phyloP scores from a whole-genome alignment of 2,329 filamentous ascomycete species.

The Lachnellula hyalina region DNA sequence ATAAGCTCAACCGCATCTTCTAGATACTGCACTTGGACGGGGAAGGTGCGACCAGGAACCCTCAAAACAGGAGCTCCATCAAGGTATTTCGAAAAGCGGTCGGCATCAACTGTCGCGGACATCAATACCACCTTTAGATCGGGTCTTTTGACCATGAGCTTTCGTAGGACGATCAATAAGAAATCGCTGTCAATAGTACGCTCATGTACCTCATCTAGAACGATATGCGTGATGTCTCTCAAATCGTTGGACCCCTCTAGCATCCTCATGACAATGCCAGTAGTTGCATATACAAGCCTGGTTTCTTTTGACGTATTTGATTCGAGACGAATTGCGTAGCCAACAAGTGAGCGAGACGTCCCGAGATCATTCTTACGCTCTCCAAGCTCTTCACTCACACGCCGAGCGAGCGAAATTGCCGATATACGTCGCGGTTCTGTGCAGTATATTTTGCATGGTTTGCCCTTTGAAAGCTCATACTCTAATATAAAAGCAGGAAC shows the following conservation, averaged over 20 bases:
- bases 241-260: slow-evolving; percentile 83
- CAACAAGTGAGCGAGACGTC: slow-evolving; percentile 76
- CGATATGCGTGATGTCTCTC: slow-evolving; percentile 82
- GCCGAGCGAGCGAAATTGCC: slow-evolving; percentile 84
- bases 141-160: slow-evolving; percentile 66
- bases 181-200: slow-evolving; percentile 96
- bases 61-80: slow-evolving; percentile 80
- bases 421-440: slow-evolving; percentile 95
- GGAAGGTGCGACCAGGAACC: slow-evolving; percentile 90
- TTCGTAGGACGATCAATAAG: slow-evolving; percentile 82
- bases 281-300: slow-evolving; percentile 82
- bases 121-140: slow-evolving; percentile 92
- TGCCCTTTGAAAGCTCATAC: slow-evolving; percentile 74
- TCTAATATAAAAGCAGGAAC: slow-evolving; percentile 93
- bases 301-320: slow-evolving; percentile 79
- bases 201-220: slow-evolving; percentile 98
- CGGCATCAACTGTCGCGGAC: slow-evolving; percentile 94
- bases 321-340: slow-evolving; percentile 91
- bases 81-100: slow-evolving; percentile 85
- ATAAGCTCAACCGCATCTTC: slow-evolving; percentile 92
- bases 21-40: slow-evolving; percentile 79
- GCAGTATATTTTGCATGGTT: slow-evolving; percentile 86
- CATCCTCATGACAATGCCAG: slow-evolving; percentile 96
- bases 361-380: slow-evolving; percentile 79
- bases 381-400: slow-evolving; percentile 91